A percentile compares a stretch with the other conserved stretches of the same genome.
phyloP scores from a whole-genome alignment of 2,329 filamentous ascomycete genomes.

The Gremmenia infestans region DNA sequence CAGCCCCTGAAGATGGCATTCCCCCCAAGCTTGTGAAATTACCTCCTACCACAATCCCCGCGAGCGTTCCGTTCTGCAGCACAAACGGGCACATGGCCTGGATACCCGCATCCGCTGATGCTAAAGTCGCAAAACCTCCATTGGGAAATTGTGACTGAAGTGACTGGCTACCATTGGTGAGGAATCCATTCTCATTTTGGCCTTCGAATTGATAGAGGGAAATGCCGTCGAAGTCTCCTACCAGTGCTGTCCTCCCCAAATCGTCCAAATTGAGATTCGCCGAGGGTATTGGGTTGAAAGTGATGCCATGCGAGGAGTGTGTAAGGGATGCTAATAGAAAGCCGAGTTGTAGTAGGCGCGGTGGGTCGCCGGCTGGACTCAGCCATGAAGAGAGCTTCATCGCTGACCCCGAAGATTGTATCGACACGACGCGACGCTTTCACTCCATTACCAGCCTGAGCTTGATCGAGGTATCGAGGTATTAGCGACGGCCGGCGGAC shows the following conservation, averaged over 20 bases:
- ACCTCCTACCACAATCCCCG: constrained; percentile 80
- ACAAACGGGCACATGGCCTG: constrained; percentile 81
- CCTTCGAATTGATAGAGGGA: constrained; percentile 83
- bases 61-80: constrained; percentile 57
- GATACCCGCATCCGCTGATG: constrained; percentile 78
- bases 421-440: constrained; percentile 11
- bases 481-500: background rate
- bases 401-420: constrained; percentile 17
- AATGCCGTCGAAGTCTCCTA: constrained; percentile 85
- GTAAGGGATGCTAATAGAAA: constrained; percentile 34
- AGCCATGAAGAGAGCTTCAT: constrained; percentile 32
- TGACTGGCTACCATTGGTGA: constrained; percentile 72
- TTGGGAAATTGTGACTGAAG: constrained; percentile 81
- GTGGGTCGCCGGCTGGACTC: constrained; percentile 23
- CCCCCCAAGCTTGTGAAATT: constrained; percentile 91
- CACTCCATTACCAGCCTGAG: constrained; percentile 17
- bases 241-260: constrained; percentile 78
- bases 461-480: background rate
- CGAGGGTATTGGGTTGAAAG: constrained; percentile 57
- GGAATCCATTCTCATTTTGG: constrained; percentile 65
- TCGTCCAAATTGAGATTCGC: constrained; percentile 72
- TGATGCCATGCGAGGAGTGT: constrained; percentile 45
- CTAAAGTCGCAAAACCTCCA: constrained; percentile 70
- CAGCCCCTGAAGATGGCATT: constrained; percentile 70
- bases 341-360: constrained; percentile 37